These are phyloP conservation scores for Aspergillus quadricinctus DNA, from an alignment of 2,329 filamentous ascomycete genomes.

Conservation along the genomic window DNA sequence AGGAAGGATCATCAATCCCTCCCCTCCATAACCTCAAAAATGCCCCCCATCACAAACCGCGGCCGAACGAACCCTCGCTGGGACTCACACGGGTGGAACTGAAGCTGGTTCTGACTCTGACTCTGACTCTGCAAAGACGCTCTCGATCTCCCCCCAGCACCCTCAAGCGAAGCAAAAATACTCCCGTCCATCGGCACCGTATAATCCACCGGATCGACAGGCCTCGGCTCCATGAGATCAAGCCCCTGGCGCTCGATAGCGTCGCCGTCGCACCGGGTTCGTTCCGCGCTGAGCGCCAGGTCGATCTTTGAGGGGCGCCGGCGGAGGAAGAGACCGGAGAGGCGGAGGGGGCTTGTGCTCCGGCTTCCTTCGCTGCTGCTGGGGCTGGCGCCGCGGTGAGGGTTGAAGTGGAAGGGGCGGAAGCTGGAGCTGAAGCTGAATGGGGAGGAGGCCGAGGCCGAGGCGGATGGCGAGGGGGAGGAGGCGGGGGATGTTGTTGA, in stretches of 20 bases:
- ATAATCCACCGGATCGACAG: slow-evolving; percentile 32
- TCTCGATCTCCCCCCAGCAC: background rate
- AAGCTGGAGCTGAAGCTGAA: slow-evolving; percentile 10
- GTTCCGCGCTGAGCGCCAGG: slow-evolving; percentile 41
- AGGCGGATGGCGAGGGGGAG: slow-evolving; percentile 21
- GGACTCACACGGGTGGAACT: background rate
- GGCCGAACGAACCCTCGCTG: slow-evolving; percentile 20
- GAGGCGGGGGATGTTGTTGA: slow-evolving; percentile 23
- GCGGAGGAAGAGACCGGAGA: slow-evolving; percentile 31
- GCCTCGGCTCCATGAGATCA: slow-evolving; percentile 43
- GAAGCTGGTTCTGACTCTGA: too few species aligned
- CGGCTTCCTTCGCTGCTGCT: slow-evolving; percentile 17
- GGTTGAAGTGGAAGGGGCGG: slow-evolving; percentile 4
- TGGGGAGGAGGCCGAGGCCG: slow-evolving; percentile 19
- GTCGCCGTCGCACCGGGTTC: slow-evolving; percentile 35
- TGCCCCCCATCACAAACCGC: slow-evolving; percentile 44
- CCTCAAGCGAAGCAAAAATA: slow-evolving; percentile 6
- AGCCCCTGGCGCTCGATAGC: slow-evolving; percentile 38
- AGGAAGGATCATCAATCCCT: slow-evolving; percentile 21
- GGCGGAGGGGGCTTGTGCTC: slow-evolving; percentile 27
- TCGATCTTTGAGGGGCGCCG: slow-evolving; percentile 43
- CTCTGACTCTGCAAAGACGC: slow-evolving; percentile 5
- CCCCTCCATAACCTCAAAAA: slow-evolving; percentile 46
- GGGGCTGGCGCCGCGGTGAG: slow-evolving; percentile 16
- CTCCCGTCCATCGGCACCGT: slow-evolving; percentile 20